Base-by-base conservation (phyloP, 1,284 basidiomycete species). In the Porogramme epimiltina region DNA sequence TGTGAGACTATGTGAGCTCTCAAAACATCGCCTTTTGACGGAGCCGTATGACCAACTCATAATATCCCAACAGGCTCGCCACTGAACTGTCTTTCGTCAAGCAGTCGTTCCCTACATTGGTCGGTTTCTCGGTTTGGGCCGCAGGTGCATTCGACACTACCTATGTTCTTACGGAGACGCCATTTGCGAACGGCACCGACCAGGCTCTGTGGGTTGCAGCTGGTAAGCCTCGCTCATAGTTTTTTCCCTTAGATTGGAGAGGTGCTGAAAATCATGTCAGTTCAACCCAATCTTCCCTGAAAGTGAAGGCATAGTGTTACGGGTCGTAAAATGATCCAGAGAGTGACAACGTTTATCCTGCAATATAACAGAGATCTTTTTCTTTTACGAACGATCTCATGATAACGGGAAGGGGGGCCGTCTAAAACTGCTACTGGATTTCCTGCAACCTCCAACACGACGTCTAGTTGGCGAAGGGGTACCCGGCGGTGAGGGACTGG, bases 111-210 rank as follows among this genome's bases (percentile, higher is more conserved):
- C 71, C 72, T 25, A 72, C 63, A 26, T 65, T 80, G 41, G 69
- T 71, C 39, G 80, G 80, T 20, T 83, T 80, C 68, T 68, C 77
- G n/a, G 70, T 73, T 40, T 79, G 77, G 77, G 61, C 72, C 39
- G 71, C 71, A 10, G 73, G 73, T 46, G 66, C 72, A 4, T 74
- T 74, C 59, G 70, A 70, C 47, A 67, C 65, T 9, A 67, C 65
- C 54, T 74, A 74, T 57, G 65, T 70, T 16, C 63, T 74, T 22
- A 66, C 66, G 31, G 62, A 71, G 42, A 69, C 68, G 10, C 72
- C 72, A 9, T 68, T 70, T 63, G 48, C 65, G 20, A 63, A 73
- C 55, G 71, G 71, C 23, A 63, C 66, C 31, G 73, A 75, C 59
- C 70, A 73, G 61, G 69, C 70, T 19, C 61, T 73, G 24, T 72